Evolutionary conservation across 2,329 filamentous ascomycete genomes (phyloP).

Genomic region (Alternaria arbusti): DNA sequence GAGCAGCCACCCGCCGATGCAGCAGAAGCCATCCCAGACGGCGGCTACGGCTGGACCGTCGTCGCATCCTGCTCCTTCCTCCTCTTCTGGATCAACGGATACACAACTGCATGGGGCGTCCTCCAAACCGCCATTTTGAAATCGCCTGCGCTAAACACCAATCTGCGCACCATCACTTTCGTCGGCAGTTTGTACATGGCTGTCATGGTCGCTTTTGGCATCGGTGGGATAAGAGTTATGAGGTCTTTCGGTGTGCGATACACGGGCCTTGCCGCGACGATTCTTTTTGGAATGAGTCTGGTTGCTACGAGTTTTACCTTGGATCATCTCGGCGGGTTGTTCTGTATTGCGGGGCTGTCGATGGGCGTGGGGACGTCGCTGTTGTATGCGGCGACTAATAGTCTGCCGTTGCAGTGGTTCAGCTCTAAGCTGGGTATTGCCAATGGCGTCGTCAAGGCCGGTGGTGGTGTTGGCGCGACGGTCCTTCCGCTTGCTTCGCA

Average conservation of each 20-base stretch:
- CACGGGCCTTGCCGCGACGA: slow-evolving; percentile 58
- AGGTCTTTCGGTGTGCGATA: slow-evolving; percentile 56
- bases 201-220: slow-evolving; percentile 59
- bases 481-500: slow-evolving; percentile 34
- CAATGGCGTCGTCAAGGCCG: slow-evolving; percentile 38
- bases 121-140: slow-evolving; percentile 64
- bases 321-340: background rate
- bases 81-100: slow-evolving; percentile 61
- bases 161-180: slow-evolving; percentile 58
- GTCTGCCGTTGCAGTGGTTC: slow-evolving; percentile 36
- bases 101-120: slow-evolving; percentile 65
- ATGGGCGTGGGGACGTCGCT: slow-evolving; percentile 54
- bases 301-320: slow-evolving; percentile 57
- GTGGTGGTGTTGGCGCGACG: slow-evolving; percentile 35
- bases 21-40: slow-evolving; percentile 53
- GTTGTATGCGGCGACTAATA: slow-evolving; percentile 50
- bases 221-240: slow-evolving; percentile 61
- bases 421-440: slow-evolving; percentile 33
- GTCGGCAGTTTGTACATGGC: slow-evolving; percentile 62
- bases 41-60: slow-evolving; percentile 64
- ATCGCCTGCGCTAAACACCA: slow-evolving; percentile 40
- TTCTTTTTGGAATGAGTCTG: slow-evolving; percentile 58
- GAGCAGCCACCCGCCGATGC: background rate
- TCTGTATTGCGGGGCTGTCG: slow-evolving; percentile 47
- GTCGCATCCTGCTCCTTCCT: slow-evolving; percentile 59